Evolutionary conservation across 768 basidiomycete genomes (phyloP).

Genomic region (Strobilomyces confusus): DNA sequence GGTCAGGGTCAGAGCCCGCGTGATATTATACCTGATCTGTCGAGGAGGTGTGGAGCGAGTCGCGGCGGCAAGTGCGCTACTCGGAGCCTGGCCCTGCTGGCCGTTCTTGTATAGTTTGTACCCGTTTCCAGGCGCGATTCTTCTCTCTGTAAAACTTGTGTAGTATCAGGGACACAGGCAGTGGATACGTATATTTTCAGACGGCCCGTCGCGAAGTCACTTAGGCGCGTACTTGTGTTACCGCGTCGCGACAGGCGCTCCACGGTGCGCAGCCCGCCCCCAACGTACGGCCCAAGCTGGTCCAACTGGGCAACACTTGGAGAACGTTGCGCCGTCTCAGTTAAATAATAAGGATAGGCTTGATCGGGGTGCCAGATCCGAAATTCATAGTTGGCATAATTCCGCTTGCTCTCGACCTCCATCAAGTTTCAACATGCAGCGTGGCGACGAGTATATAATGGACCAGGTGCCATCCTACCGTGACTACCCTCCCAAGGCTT

Average conservation of each 20-base stretch:
- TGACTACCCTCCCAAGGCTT: conserved; percentile 12
- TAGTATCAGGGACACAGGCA: background rate
- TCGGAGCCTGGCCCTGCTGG: conserved; percentile 13
- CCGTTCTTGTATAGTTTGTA: conserved; percentile 9
- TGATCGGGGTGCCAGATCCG: too few relatives aligned
- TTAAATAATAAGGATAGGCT: too few relatives aligned
- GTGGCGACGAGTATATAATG: conserved; percentile 25
- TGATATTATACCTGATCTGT: conserved; percentile 13
- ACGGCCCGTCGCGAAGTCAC: background rate
- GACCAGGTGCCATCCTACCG: conserved; percentile 21
- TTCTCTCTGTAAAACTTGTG: background rate
- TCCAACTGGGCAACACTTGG: too few relatives aligned
- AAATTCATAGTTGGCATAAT: too few relatives aligned
- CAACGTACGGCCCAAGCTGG: too few relatives aligned
- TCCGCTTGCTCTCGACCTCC: background rate
- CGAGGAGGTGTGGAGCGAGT: conserved; percentile 15
- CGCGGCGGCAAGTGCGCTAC: background rate
- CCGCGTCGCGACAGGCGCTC: background rate
- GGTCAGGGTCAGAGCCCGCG: background rate
- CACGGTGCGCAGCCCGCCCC: background rate
- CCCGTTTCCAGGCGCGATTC: background rate
- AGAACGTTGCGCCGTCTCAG: too few relatives aligned
- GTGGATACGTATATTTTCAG: conserved; percentile 5
- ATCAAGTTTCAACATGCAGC: conserved; percentile 20
- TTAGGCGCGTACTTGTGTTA: too few relatives aligned